Conservation (phyloP, 495 filamentous ascomycete genomes). For the Lasiosphaeria miniovina region DNA sequence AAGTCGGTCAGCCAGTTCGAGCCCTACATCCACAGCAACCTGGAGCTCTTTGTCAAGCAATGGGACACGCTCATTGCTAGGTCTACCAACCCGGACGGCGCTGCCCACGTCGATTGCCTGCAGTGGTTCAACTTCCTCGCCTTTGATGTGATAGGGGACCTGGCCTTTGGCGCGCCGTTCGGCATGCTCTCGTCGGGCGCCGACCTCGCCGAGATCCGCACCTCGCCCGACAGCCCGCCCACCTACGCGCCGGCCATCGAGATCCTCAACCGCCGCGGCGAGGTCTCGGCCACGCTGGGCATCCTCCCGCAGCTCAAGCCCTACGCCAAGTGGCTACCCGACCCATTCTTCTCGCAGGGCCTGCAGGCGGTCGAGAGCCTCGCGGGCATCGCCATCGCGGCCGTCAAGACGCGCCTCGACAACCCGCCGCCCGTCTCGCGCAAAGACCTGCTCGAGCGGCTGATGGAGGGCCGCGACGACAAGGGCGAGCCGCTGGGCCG, state of each 20-base stretch:
- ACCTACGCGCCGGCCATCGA: constrained; percentile 65
- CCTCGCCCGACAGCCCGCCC: constrained; percentile 49
- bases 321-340: constrained; percentile 62
- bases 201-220: constrained; percentile 55
- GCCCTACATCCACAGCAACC: constrained; percentile 80
- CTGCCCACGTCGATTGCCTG: constrained; percentile 68
- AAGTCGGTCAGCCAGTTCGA: constrained; percentile 85
- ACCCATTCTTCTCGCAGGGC: constrained; percentile 65
- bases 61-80: constrained; percentile 57
- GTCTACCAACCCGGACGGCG: constrained; percentile 25
- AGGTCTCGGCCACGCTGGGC: constrained; percentile 64
- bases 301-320: constrained; percentile 59
- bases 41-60: constrained; percentile 69
- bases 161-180: constrained; percentile 58
- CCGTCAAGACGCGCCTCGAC: constrained; percentile 70
- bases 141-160: constrained; percentile 87
- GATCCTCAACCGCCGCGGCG: constrained; percentile 66
- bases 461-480: constrained; percentile 85
- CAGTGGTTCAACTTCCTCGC: constrained; percentile 95
- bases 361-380: constrained; percentile 62
- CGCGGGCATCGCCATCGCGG: constrained; percentile 74
- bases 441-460: constrained; percentile 74
- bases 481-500: constrained; percentile 70
- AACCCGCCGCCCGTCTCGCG: constrained; percentile 60
- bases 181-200: constrained; percentile 61